These are phyloP conservation scores for Microcyclospora pomicola DNA, from an alignment of 2,329 filamentous ascomycete species.

Conservation along the genomic window DNA sequence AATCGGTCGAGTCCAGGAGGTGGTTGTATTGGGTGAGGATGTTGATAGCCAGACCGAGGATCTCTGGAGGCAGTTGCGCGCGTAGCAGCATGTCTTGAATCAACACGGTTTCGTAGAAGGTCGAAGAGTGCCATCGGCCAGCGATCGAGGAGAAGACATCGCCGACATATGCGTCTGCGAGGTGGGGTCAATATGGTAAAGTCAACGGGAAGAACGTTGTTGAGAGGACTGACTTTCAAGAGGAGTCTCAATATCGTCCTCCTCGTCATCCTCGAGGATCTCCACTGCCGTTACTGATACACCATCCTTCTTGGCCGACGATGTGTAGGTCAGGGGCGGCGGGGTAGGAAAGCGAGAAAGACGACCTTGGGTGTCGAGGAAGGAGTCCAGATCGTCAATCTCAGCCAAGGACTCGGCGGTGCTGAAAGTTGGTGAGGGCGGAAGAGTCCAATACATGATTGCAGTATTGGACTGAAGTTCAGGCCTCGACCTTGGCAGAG, in stretches of 20 bases:
- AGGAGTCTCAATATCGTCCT: slow-evolving; percentile 6
- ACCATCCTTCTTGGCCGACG: slow-evolving; percentile 3
- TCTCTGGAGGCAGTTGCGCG: slow-evolving; percentile 14
- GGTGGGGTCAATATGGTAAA: slow-evolving; percentile 1
- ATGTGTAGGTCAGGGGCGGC: slow-evolving; percentile 6
- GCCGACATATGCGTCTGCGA: slow-evolving; percentile 9
- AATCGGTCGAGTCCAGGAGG: background rate
- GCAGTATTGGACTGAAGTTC: too few relatives aligned
- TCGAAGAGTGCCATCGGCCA: slow-evolving; percentile 1
- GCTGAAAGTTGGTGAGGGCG: slow-evolving; percentile 19
- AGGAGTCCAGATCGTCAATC: slow-evolving; percentile 20
- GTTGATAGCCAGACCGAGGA: slow-evolving; percentile 18
- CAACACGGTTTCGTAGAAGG: slow-evolving; percentile 5
- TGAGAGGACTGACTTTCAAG: slow-evolving; percentile 2
- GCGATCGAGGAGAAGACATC: slow-evolving; percentile 9
- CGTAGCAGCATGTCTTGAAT: slow-evolving; percentile 14
- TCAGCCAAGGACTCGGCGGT: slow-evolving; percentile 18
- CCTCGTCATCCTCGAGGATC: slow-evolving; percentile 8
- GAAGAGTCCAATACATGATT: slow-evolving; percentile 1
- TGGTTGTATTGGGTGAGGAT: slow-evolving; percentile 12
- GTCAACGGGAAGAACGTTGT: slow-evolving; percentile 1
- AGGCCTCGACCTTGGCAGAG: too few relatives aligned
- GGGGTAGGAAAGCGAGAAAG: slow-evolving; percentile 21
- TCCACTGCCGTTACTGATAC: slow-evolving; percentile 5
- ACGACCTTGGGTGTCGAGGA: slow-evolving; percentile 14